Evolutionary conservation across 345 rosid species (phyloP).

Genomic region (Bretschneidera sinensis): DNA sequence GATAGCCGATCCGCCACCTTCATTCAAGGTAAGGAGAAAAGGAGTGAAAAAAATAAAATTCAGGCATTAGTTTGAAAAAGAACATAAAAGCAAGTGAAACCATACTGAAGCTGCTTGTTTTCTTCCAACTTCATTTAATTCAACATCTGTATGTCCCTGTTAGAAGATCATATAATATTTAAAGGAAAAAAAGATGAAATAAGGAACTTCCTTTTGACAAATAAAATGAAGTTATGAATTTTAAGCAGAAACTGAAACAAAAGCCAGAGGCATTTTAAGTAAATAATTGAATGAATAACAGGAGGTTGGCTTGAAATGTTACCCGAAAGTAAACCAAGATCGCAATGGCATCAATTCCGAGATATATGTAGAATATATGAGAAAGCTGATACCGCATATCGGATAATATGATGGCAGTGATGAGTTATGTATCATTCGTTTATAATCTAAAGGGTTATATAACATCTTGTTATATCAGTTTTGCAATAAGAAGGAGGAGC

Average conservation of each 20-base stretch:
- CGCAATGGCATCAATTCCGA: background rate
- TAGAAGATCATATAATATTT: background rate
- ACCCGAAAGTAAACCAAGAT: background rate
- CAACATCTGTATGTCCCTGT: constrained; percentile 83
- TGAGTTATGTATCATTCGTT: background rate
- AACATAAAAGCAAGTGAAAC: background rate
- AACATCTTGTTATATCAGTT: background rate
- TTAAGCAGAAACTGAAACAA: constrained; percentile 1
- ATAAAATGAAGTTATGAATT: background rate
- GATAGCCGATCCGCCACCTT: constrained; percentile 71
- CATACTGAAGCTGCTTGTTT: constrained; percentile 60
- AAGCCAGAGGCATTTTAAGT: background rate
- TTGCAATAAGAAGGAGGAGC: background rate
- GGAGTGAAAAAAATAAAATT: constrained; percentile 3
- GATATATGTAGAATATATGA: background rate
- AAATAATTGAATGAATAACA: background rate
- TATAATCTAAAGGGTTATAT: background rate
- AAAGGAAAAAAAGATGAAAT: too few species aligned
- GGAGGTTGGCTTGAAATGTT: too few species aligned
- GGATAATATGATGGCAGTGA: background rate
- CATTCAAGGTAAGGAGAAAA: background rate
- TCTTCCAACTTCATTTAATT: constrained; percentile 71
- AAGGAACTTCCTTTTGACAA: background rate
- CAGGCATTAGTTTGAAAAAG: background rate
- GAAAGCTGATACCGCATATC: background rate